Conservation (phyloP, 352 stramenopile genomes). For the Halophytophthora batemanensis region DNA sequence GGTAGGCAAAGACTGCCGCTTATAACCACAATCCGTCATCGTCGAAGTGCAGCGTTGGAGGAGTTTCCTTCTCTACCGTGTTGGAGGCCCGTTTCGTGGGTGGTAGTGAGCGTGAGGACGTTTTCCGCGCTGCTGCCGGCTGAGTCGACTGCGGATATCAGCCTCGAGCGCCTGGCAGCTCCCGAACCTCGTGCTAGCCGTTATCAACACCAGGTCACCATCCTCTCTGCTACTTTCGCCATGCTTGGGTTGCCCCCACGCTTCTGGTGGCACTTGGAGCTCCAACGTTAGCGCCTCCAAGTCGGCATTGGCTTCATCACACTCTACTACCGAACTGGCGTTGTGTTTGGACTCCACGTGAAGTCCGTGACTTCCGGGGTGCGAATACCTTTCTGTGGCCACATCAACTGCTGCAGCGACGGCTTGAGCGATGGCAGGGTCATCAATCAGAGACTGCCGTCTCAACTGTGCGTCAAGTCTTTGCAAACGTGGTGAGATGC, state of each 20-base stretch:
- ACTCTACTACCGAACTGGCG: too few species aligned
- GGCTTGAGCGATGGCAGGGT: conserved; percentile 4
- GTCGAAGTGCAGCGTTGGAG: too few species aligned
- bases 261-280: background rate
- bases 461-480: conserved; percentile 39
- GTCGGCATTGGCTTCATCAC: too few species aligned
- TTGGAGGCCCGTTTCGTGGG: too few species aligned
- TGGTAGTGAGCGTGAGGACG: too few species aligned
- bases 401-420: conserved; percentile 17
- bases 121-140: background rate
- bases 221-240: conserved; percentile 6
- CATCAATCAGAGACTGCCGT: conserved; percentile 6
- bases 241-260: background rate
- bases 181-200: conserved; percentile 1
- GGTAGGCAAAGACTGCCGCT: too few species aligned
- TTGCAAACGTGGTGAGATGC: conserved; percentile 41
- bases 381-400: conserved; percentile 18
- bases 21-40: too few species aligned
- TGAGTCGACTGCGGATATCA: conserved; percentile 8
- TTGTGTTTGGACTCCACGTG: conserved; percentile 6
- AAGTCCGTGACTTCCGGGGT: conserved; percentile 6
- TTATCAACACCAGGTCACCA: conserved; percentile 18
- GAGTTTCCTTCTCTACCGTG: too few species aligned
- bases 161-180: conserved; percentile 11
- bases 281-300: too few species aligned